Evolutionary conservation across 257 asterid genomes (phyloP).

Genomic region (Solanum stenotomum): DNA sequence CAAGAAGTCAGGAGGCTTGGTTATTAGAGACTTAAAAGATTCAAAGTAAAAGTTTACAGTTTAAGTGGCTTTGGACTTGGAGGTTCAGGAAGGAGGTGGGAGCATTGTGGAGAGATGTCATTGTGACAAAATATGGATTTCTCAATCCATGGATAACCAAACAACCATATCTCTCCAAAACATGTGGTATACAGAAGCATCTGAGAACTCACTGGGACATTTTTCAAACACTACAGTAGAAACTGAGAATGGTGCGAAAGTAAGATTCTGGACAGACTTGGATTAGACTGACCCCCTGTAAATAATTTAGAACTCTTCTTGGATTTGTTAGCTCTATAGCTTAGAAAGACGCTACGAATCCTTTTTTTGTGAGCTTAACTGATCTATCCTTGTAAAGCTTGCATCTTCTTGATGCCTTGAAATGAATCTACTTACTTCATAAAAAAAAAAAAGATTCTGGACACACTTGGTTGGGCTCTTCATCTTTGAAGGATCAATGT

Average conservation of each 20-base stretch:
- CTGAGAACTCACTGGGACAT: neutral
- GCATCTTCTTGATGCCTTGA: too few species aligned
- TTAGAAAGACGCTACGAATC: too few species aligned
- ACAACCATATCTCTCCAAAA: neutral
- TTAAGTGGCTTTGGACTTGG: neutral
- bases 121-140: neutral
- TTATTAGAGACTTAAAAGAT: neutral
- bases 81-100: neutral
- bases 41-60: neutral
- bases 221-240: neutral
- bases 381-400: too few species aligned
- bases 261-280: neutral
- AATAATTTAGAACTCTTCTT: too few species aligned
- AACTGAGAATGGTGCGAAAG: neutral
- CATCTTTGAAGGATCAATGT: neutral
- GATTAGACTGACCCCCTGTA: too few species aligned
- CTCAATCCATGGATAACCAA: neutral
- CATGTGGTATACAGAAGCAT: neutral
- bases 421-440: too few species aligned
- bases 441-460: too few species aligned
- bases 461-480: neutral
- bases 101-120: neutral
- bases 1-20: neutral
- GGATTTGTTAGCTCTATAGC: too few species aligned
- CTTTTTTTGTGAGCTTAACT: too few species aligned